These are phyloP conservation scores for Helotiales sp. DNA, from an alignment of 2,329 filamentous ascomycete species.

Conservation along the genomic window DNA sequence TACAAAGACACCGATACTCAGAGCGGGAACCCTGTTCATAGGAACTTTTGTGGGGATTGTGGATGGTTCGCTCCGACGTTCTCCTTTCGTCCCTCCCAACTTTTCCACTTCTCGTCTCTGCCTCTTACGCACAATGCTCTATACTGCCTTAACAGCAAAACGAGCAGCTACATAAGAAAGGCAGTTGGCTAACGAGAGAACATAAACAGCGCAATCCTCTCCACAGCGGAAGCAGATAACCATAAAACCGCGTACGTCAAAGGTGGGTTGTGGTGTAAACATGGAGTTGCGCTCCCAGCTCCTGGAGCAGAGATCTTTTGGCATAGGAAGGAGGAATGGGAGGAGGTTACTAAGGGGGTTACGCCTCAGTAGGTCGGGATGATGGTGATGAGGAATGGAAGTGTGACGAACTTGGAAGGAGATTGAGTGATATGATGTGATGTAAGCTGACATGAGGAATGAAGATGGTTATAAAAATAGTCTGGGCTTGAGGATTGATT, in stretches of 20 bases:
- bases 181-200: no score
- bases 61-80: constrained; percentile 13
- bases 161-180: no score
- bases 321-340: neutral
- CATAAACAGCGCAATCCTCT: constrained; percentile 1
- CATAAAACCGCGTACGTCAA: constrained; percentile 2
- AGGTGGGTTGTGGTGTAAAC: constrained; percentile 1
- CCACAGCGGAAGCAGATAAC: neutral
- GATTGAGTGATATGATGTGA: no score
- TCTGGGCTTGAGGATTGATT: no score
- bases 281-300: neutral
- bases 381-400: neutral
- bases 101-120: no score
- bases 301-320: constrained; percentile 2
- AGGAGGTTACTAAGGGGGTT: neutral
- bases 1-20: neutral
- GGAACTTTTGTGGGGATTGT: constrained; percentile 15
- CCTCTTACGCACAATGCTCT: no score
- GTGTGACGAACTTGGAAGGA: no score
- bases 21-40: neutral
- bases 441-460: no score
- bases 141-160: no score
- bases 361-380: neutral
- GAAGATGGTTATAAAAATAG: no score
- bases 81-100: no score